Percentiles rank a stretch among this genome's conserved stretches.
These are phyloP conservation scores for Neurospora cerealis DNA, from an alignment of 495 filamentous ascomycete genomes.

Conservation along the genomic window DNA sequence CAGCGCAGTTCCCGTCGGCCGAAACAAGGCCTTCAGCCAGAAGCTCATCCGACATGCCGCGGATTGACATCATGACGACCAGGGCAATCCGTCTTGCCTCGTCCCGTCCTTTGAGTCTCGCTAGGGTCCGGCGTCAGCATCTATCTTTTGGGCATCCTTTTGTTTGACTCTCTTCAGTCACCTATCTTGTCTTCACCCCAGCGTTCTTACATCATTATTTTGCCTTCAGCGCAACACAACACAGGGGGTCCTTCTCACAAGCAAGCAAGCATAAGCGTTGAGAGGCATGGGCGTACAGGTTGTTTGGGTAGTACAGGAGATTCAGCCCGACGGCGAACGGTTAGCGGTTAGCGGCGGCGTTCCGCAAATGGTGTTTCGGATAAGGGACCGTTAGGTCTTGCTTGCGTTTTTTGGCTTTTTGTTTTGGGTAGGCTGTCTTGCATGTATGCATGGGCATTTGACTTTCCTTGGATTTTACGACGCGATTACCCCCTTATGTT, in stretches of 20 bases:
- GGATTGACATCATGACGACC: background rate
- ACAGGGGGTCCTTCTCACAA: background rate
- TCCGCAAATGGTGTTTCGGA: background rate
- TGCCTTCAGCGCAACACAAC: background rate
- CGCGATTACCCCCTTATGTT: background rate
- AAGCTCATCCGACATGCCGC: background rate
- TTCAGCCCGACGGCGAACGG: background rate
- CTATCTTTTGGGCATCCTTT: background rate
- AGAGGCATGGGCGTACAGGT: background rate
- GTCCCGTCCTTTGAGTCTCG: background rate
- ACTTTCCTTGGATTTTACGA: background rate
- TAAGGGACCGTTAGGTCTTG: background rate
- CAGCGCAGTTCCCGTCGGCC: background rate
- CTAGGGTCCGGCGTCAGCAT: background rate
- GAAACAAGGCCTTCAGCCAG: background rate
- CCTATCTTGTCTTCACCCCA: background rate
- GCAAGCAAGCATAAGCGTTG: background rate
- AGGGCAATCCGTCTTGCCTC: background rate
- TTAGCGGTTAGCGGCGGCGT: background rate
- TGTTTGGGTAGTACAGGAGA: background rate
- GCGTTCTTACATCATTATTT: background rate
- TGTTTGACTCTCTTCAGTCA: background rate
- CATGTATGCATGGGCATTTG: background rate
- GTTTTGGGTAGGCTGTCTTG: background rate
- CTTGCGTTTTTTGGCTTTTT: background rate